phyloP scores from a whole-genome alignment of 2,329 filamentous ascomycete species.

The Verticillium nubilum region DNA sequence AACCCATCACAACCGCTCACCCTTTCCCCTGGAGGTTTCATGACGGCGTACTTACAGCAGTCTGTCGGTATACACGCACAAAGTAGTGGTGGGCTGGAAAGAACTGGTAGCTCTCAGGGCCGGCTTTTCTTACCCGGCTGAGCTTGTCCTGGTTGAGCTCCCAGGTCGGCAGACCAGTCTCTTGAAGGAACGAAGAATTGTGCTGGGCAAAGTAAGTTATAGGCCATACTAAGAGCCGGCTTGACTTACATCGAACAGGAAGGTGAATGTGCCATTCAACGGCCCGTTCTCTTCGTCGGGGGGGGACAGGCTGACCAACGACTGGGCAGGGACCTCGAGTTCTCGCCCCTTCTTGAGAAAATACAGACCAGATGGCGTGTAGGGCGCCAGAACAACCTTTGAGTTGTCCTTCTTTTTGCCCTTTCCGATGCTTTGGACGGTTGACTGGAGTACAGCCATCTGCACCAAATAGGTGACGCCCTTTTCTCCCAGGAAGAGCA shows the following conservation, averaged over 20 bases:
- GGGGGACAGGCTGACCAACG: slow-evolving; percentile 34
- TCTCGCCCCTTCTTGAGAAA: slow-evolving; percentile 26
- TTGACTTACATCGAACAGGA: slow-evolving; percentile 46
- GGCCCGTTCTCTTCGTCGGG: slow-evolving; percentile 20
- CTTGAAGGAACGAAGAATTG: slow-evolving; percentile 31
- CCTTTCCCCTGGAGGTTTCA: not conserved
- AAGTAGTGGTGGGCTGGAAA: slow-evolving; percentile 57
- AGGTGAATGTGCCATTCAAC: slow-evolving; percentile 39
- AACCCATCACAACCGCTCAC: too few relatives aligned
- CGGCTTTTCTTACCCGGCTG: slow-evolving; percentile 31
- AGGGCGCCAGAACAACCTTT: slow-evolving; percentile 31
- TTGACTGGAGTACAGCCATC: slow-evolving; percentile 39
- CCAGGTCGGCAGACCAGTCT: slow-evolving; percentile 26
- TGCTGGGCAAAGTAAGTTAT: slow-evolving; percentile 26
- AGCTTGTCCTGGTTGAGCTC: slow-evolving; percentile 25
- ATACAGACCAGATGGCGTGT: slow-evolving; percentile 30
- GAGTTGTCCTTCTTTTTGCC: slow-evolving; percentile 15
- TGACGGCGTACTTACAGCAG: slow-evolving; percentile 36
- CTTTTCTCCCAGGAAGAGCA: slow-evolving; percentile 32
- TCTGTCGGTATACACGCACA: slow-evolving; percentile 46
- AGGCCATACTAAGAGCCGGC: too few relatives aligned
- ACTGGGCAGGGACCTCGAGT: slow-evolving; percentile 37
- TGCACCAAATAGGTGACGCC: slow-evolving; percentile 31
- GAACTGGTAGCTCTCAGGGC: slow-evolving; percentile 38
- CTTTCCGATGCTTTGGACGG: slow-evolving; percentile 22